Conservation (phyloP, 345 rosid species). For the Eucalyptus curtisii region DNA sequence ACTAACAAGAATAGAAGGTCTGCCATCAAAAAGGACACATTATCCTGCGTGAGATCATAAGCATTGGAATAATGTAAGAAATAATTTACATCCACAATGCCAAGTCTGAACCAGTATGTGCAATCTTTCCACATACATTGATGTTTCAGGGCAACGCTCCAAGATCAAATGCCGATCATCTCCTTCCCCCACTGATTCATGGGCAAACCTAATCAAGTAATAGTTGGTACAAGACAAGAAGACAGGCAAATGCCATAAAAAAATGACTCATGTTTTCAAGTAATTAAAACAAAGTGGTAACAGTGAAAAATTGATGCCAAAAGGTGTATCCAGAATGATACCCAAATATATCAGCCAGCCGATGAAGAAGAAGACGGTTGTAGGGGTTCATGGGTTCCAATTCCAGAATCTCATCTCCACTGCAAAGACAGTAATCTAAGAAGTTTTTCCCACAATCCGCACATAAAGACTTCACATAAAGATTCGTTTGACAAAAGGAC, state of each 20-base stretch:
- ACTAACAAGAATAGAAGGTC: conserved; percentile 69
- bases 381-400: conserved; percentile 67
- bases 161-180: conserved; percentile 40
- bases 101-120: neutral
- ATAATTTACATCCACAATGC: neutral
- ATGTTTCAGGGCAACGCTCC: conserved; percentile 49
- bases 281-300: neutral
- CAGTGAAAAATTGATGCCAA: neutral
- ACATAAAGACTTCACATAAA: neutral
- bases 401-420: conserved; percentile 40
- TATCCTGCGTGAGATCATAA: neutral
- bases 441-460: neutral
- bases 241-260: neutral
- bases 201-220: conserved; percentile 39
- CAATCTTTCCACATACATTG: conserved; percentile 26
- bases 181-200: conserved; percentile 61
- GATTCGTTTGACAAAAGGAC: neutral
- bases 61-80: neutral
- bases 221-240: neutral
- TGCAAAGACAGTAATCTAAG: conserved; percentile 3
- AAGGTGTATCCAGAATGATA: neutral
- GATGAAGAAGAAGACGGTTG: conserved; percentile 55
- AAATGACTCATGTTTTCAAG: neutral
- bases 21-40: conserved; percentile 9
- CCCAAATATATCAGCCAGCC: conserved; percentile 70